A percentile compares a stretch with the other conserved stretches of the same genome.
These are phyloP conservation scores for Peronosclerospora sorghi DNA, from an alignment of 352 stramenopile species.

Conservation along the genomic window DNA sequence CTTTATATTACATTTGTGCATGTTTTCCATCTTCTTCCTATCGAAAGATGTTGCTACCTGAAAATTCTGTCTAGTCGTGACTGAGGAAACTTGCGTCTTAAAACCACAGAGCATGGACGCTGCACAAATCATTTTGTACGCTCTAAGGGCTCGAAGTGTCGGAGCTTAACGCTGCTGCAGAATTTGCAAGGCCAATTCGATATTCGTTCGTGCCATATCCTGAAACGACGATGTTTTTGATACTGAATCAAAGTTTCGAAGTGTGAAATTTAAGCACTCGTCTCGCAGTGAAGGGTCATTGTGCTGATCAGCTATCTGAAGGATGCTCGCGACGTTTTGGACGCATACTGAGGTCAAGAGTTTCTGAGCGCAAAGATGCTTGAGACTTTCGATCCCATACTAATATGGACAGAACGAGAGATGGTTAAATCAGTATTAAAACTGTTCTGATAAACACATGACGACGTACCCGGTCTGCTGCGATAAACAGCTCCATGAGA, in stretches of 20 bases:
- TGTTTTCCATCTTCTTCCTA: too few species aligned
- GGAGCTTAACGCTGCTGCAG: background rate
- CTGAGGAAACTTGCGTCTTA: too few species aligned
- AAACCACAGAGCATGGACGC: too few species aligned
- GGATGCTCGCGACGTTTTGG: slow-evolving; percentile 93
- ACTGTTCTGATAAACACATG: background rate
- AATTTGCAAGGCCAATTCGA: background rate
- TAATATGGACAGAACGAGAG: slow-evolving; percentile 11
- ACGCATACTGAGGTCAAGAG: slow-evolving; percentile 91
- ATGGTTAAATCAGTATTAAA: background rate
- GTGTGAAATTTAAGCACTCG: slow-evolving; percentile 94
- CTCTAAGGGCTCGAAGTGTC: too few species aligned
- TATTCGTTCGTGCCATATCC: slow-evolving; percentile 95
- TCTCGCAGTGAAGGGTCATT: slow-evolving; percentile 85
- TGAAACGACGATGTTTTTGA: slow-evolving; percentile 93
- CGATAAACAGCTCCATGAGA: slow-evolving; percentile 89
- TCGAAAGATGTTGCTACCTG: too few species aligned
- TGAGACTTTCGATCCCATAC: slow-evolving; percentile 80
- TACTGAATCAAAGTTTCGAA: slow-evolving; percentile 95
- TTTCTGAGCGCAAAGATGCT: slow-evolving; percentile 88
- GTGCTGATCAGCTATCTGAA: slow-evolving; percentile 93
- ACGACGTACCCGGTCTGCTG: slow-evolving; percentile 61
- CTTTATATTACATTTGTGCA: too few species aligned
- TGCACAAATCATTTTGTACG: too few species aligned
- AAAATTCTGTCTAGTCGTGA: too few species aligned